Evolutionary conservation across 1,284 basidiomycete species (phyloP), one percentile per base, ranked within the genome.

Genomic region (Lentinula novae-zelandiae): DNA sequence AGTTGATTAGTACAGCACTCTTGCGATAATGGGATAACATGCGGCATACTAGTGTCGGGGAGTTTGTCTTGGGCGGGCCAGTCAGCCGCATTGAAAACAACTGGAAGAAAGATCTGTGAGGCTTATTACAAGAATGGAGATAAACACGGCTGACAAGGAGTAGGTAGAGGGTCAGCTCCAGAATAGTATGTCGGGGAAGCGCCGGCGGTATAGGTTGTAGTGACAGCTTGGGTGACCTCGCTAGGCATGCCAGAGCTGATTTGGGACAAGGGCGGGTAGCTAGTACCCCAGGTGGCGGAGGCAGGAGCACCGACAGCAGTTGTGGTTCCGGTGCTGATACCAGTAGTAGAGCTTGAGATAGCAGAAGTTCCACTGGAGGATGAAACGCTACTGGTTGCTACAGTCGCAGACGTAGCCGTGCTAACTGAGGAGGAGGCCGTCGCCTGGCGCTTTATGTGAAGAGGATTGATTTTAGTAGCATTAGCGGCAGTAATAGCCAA

Each of bases 31-130:
- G 48, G 9, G 53, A 52, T 40, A 33, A n/a, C 15, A 10, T 31
- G 48, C 7, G 20, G 72, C 78, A 38, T 66, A 87, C 86, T 75
- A 8, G 84, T 83, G n/a, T 84, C 80, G 7, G 92, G 89, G 12
- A 86, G 71, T 22, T 78, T 75, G 69, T 95, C 92, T 67, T 88
- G 82, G 1, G 77, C 56, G 0, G 92, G 93, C 85, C 89, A 95
- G 36, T 84, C 70, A 2, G 69, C 73, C 0, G 68, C 13, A 20
- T 65, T 64, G 69, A 83, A 84, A 12, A 82, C 77, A 64, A 87
- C 87, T 87, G 58, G 6, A 61, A 10, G 62, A 27, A 62, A 17
- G 31, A 65, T 36, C 54, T 39, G 40, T 49, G 42, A 60, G 56
- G 60, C 44, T 44, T 27, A 27, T n/a, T 36, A 46, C 7, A 17